These are phyloP conservation scores for Penicillium paneum DNA, from an alignment of 2,329 filamentous ascomycete species.

Conservation along the genomic window DNA sequence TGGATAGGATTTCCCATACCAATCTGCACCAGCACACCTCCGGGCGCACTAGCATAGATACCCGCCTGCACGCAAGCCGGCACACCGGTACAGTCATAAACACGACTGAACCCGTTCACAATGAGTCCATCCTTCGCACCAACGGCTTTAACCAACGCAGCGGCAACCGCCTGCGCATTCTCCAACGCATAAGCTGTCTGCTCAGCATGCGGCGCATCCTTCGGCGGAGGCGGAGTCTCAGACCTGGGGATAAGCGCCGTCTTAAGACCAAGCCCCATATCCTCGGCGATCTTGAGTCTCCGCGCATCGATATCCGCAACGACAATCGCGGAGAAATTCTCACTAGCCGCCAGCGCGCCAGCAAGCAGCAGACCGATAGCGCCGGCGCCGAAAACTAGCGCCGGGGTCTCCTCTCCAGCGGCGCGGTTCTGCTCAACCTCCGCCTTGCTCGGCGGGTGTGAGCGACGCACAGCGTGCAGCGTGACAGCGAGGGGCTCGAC, in stretches of 20 bases:
- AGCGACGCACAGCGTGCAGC: slow-evolving; percentile 57
- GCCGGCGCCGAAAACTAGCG: slow-evolving; percentile 60
- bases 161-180: slow-evolving; percentile 39
- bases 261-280: slow-evolving; percentile 36
- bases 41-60: slow-evolving; percentile 46
- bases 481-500: slow-evolving; percentile 61
- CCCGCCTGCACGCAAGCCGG: slow-evolving; percentile 46
- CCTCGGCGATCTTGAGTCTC: slow-evolving; percentile 54
- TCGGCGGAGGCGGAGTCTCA: slow-evolving; percentile 30
- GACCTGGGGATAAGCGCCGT: slow-evolving; percentile 38
- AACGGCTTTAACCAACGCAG: slow-evolving; percentile 27
- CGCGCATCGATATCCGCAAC: slow-evolving; percentile 61
- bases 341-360: slow-evolving; percentile 54
- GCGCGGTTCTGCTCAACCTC: slow-evolving; percentile 42
- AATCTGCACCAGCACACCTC: slow-evolving; percentile 54
- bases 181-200: slow-evolving; percentile 33
- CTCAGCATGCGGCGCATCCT: slow-evolving; percentile 32
- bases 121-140: slow-evolving; percentile 15
- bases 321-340: slow-evolving; percentile 54
- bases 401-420: slow-evolving; percentile 42
- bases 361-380: slow-evolving; percentile 60
- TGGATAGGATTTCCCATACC: slow-evolving; percentile 57
- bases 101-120: slow-evolving; percentile 40
- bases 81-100: slow-evolving; percentile 48
- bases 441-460: slow-evolving; percentile 44